phyloP scores from a whole-genome alignment of 179 eudicot species.

The Beta macrorhiza region DNA sequence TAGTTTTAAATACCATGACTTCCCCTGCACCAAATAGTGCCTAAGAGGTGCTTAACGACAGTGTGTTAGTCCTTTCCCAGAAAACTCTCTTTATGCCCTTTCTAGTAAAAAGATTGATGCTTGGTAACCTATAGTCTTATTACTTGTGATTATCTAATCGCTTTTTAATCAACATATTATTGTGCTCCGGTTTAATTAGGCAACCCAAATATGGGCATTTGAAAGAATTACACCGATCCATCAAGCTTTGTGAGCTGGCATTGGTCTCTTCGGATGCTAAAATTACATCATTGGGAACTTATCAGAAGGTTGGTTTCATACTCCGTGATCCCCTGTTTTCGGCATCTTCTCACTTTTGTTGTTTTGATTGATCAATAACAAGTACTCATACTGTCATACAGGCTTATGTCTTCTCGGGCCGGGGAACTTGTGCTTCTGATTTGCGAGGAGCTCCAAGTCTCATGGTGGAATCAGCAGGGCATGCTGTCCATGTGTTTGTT shows the following conservation, averaged over 20 bases:
- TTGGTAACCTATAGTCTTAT: neutral
- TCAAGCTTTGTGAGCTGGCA: conserved; percentile 45
- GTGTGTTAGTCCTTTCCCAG: neutral
- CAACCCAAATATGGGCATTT: no score
- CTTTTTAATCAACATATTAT: neutral
- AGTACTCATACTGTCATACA: conserved; percentile 28
- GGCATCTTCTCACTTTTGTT: neutral
- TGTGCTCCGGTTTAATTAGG: neutral
- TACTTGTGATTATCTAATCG: neutral
- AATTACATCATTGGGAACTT: conserved; percentile 40
- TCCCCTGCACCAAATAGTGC: neutral
- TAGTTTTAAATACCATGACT: no score
- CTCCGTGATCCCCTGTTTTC: neutral
- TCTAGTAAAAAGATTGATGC: neutral
- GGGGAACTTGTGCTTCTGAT: conserved; percentile 53
- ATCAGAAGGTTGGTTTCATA: conserved; percentile 32
- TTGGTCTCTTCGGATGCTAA: conserved; percentile 39
- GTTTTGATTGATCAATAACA: conserved; percentile 13
- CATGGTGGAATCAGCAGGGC: conserved; percentile 64
- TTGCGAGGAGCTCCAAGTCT: conserved; percentile 51
- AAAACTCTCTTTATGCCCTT: neutral
- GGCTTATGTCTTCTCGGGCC: conserved; percentile 43
- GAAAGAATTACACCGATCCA: conserved; percentile 26
- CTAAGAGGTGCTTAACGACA: neutral
- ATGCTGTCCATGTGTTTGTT: conserved; percentile 67